Evolutionary conservation across 441 rosid species (phyloP).

Genomic region (Aleurites moluccanus): DNA sequence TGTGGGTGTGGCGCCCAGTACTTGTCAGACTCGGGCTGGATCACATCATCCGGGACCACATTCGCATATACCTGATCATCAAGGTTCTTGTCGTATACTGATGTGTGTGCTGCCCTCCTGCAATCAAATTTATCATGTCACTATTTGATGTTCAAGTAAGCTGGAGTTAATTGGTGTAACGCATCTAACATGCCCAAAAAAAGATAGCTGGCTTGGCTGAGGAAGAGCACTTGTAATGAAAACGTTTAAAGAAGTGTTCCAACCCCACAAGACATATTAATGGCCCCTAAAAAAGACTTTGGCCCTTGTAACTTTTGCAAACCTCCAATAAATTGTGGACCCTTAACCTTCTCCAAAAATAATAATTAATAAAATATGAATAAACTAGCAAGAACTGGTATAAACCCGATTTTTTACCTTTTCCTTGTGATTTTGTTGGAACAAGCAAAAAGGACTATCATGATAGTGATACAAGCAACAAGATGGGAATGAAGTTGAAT

Average conservation of each 20-base stretch:
- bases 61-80: conserved; percentile 58
- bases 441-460: too few relatives aligned
- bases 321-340: neutral
- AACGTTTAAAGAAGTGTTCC: too few relatives aligned
- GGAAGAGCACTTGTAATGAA: neutral
- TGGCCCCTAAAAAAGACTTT: neutral
- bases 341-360: neutral
- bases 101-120: conserved; percentile 52
- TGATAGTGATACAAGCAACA: neutral
- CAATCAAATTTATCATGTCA: conserved; percentile 3
- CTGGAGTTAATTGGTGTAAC: too few relatives aligned
- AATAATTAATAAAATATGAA: neutral
- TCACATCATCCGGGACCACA: conserved; percentile 65
- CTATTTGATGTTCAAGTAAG: neutral
- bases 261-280: neutral
- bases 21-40: conserved; percentile 59
- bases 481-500: neutral
- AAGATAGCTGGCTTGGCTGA: too few relatives aligned
- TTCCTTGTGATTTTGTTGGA: neutral
- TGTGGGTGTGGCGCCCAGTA: conserved; percentile 90
- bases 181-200: too few relatives aligned
- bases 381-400: neutral
- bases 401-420: neutral
- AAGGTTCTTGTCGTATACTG: conserved; percentile 75
- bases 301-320: neutral